A percentile compares a stretch with the other conserved stretches of the same genome.
phyloP scores from a whole-genome alignment of 306 rosid species.

The Mucuna pruriens region DNA sequence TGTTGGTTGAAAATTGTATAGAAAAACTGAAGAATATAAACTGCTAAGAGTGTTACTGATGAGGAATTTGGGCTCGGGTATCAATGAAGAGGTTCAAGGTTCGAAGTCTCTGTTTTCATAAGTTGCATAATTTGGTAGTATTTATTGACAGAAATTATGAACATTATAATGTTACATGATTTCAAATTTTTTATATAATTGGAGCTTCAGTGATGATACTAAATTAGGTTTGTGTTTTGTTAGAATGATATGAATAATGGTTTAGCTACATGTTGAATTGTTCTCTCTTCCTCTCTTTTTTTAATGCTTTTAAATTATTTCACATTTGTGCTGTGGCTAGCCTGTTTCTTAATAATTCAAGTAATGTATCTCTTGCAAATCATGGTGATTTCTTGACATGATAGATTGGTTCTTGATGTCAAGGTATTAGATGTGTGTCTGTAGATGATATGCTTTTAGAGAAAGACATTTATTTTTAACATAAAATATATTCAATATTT shows the following conservation, averaged over 20 bases:
- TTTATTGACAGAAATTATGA: background rate
- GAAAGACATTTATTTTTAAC: background rate
- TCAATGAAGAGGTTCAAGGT: background rate
- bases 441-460: background rate
- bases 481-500: slow-evolving; percentile 5
- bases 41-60: background rate
- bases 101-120: background rate
- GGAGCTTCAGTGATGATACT: background rate
- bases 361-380: slow-evolving; percentile 16
- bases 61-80: background rate
- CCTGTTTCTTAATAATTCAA: slow-evolving; percentile 15
- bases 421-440: background rate
- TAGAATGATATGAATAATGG: background rate
- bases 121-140: background rate
- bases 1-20: background rate
- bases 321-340: background rate
- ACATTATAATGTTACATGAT: background rate
- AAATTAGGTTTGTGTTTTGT: background rate
- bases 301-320: slow-evolving; percentile 5
- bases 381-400: background rate
- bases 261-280: background rate
- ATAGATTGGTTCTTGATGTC: slow-evolving; percentile 19
- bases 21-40: background rate
- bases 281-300: background rate
- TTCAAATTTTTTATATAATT: background rate